Base-by-base conservation (phyloP, 2,329 filamentous ascomycete species). In the Knufia fluminis region DNA sequence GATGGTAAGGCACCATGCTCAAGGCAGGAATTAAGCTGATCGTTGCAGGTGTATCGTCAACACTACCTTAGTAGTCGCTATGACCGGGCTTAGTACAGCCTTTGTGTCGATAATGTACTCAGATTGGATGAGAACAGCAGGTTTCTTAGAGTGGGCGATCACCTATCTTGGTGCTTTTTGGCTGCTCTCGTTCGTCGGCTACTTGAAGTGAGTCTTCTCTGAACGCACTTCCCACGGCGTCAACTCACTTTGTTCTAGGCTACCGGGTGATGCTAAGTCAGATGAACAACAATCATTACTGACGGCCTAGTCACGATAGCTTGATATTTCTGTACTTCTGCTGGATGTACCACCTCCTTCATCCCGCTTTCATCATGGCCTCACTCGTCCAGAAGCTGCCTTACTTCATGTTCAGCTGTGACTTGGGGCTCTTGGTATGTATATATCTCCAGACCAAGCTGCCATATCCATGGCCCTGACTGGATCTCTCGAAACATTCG, bases 181-280 rank as follows among this genome's bases (percentile, higher is more conserved):
- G 42, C 33, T 51, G 9, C 8, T 51, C n/a, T 47, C 43, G 8
- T 51, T 51, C 26, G 22, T 51, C 31, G 49, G 49, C 31, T 51
- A 51, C 33, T 31, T 45, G 19, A 45, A 32, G 42, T 45, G 31
- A 31, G 42, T 19, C 42, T 31, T 31, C 12, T 22, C 9, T 7
- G 24, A 4, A 45, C 16, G 33, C n/a, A 17, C 33, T 36, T 7
- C 10, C n/a, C n/a, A 14, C 7, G 7, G 33, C 33, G n/a, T 16
- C 33, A 36, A 4, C 33, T 36, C 4, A 36, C 33, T 6, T 17
- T 28, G 16, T 8, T 17, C 16, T 14, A 36, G 33, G n/a, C 33
- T 36, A 16, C 33, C 33, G 4, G 33, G 6, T 14, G 10, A 16
- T 36, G 6, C 6, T 6, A 36, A 14, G n/a, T 28, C 10, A 7